Percentiles rank a stretch among this genome's conserved stretches.
phyloP scores from a whole-genome alignment of 345 rosid species.

The Adansonia digitata region DNA sequence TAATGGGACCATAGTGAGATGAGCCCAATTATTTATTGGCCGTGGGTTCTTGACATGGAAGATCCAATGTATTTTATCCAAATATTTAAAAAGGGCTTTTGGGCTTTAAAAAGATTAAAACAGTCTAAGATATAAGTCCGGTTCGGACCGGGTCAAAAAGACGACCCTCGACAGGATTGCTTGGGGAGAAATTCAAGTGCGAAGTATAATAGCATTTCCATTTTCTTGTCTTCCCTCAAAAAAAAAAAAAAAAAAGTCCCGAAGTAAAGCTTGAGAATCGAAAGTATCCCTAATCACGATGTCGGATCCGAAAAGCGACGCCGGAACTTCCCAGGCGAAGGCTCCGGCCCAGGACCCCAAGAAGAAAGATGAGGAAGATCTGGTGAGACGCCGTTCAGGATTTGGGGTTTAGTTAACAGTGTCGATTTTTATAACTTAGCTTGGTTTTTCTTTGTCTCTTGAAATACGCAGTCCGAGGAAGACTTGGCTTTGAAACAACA shows the following conservation, averaged over 20 bases:
- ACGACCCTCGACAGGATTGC: neutral
- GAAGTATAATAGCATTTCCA: neutral
- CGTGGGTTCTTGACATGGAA: too few relatives aligned
- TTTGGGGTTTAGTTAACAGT: neutral
- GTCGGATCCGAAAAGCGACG: constrained; percentile 49
- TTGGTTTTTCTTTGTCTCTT: neutral
- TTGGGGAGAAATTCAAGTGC: neutral
- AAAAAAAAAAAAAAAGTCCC: neutral
- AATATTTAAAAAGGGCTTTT: too few relatives aligned
- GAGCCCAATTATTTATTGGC: too few relatives aligned
- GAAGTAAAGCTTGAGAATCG: neutral
- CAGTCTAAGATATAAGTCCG: too few relatives aligned
- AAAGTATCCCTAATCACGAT: constrained; percentile 21
- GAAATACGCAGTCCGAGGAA: constrained; percentile 71
- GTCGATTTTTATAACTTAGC: neutral
- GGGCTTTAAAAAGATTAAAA: too few relatives aligned
- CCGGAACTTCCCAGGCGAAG: constrained; percentile 49
- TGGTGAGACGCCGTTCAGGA: constrained; percentile 37
- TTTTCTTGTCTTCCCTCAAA: neutral
- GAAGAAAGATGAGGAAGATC: constrained; percentile 84
- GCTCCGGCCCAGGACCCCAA: constrained; percentile 73
- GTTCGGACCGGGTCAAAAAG: too few relatives aligned
- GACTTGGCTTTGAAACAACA: constrained; percentile 88
- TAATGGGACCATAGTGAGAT: too few relatives aligned
- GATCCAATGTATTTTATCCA: too few relatives aligned